phyloP scores from a whole-genome alignment of 352 stramenopile species.

The Phytophthora boehmeriae region DNA sequence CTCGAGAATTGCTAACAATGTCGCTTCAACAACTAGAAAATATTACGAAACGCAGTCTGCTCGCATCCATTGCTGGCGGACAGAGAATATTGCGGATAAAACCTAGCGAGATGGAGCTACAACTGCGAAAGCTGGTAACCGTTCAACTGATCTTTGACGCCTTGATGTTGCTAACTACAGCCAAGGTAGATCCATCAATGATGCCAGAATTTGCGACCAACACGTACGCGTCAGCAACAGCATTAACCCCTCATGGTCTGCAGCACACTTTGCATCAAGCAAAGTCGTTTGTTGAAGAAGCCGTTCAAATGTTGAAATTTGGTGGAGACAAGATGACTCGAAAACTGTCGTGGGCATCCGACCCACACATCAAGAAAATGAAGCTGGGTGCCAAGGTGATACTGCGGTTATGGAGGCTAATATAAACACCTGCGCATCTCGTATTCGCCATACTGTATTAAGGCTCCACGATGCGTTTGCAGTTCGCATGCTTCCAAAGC shows the following conservation, averaged over 20 bases:
- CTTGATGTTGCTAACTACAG: slow-evolving; percentile 46
- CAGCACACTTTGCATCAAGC: slow-evolving; percentile 48
- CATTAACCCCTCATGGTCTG: slow-evolving; percentile 24
- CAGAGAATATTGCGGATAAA: slow-evolving; percentile 37
- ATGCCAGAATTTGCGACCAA: not conserved
- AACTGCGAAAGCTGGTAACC: slow-evolving; percentile 57
- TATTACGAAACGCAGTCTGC: slow-evolving; percentile 49
- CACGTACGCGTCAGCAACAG: not conserved
- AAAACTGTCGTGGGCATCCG: slow-evolving; percentile 57
- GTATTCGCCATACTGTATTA: slow-evolving; percentile 58
- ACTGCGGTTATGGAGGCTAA: slow-evolving; percentile 55
- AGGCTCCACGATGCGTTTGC: slow-evolving; percentile 66
- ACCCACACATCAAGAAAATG: slow-evolving; percentile 19
- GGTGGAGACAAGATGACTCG: slow-evolving; percentile 12
- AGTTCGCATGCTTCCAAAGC: slow-evolving; percentile 51
- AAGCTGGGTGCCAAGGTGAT: slow-evolving; percentile 12
- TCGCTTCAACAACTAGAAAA: slow-evolving; percentile 49
- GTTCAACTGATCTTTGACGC: slow-evolving; percentile 47
- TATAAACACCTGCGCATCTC: slow-evolving; percentile 49
- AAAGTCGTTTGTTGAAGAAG: slow-evolving; percentile 58
- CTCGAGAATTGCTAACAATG: slow-evolving; percentile 49
- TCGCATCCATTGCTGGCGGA: slow-evolving; percentile 34
- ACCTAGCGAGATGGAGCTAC: slow-evolving; percentile 47
- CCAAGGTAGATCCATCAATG: not conserved
- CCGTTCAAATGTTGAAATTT: slow-evolving; percentile 55